Evolutionary conservation across 306 rosid genomes (phyloP).

Genomic region (Erythrophleum fordii): DNA sequence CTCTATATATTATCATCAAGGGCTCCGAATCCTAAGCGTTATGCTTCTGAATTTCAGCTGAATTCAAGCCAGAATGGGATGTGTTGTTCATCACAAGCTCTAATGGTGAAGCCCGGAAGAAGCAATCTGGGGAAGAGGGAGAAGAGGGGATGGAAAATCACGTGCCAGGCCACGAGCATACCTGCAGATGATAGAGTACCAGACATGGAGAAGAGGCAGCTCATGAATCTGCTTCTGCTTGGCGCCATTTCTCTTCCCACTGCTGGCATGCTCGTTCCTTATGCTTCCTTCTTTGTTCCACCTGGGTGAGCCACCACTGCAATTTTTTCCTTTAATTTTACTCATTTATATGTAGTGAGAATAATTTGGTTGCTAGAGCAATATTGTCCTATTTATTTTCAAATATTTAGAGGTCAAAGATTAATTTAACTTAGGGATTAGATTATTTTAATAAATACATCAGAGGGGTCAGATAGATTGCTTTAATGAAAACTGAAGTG

Average conservation of each 20-base stretch:
- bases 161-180: slow-evolving; percentile 61
- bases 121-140: slow-evolving; percentile 42
- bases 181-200: slow-evolving; percentile 60
- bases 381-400: too few species aligned
- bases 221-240: slow-evolving; percentile 59
- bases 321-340: not conserved
- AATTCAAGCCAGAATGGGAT: slow-evolving; percentile 51
- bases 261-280: slow-evolving; percentile 59
- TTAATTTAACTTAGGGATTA: too few species aligned
- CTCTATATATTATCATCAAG: not conserved
- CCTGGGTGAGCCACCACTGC: slow-evolving; percentile 46
- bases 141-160: slow-evolving; percentile 39
- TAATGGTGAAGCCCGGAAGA: slow-evolving; percentile 41
- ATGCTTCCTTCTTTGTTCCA: slow-evolving; percentile 56
- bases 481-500: too few species aligned
- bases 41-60: slow-evolving; percentile 36
- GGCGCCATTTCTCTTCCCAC: slow-evolving; percentile 58
- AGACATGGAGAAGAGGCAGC: slow-evolving; percentile 64
- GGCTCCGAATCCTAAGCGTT: too few species aligned
- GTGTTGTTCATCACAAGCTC: slow-evolving; percentile 51
- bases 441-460: too few species aligned
- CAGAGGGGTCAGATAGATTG: too few species aligned
- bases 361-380: too few species aligned
- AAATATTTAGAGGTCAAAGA: too few species aligned
- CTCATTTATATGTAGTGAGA: too few species aligned